Percentiles rank a stretch among this genome's conserved stretches.
These are phyloP conservation scores for Castanea sativa DNA, from an alignment of 306 rosid species.

Conservation along the genomic window DNA sequence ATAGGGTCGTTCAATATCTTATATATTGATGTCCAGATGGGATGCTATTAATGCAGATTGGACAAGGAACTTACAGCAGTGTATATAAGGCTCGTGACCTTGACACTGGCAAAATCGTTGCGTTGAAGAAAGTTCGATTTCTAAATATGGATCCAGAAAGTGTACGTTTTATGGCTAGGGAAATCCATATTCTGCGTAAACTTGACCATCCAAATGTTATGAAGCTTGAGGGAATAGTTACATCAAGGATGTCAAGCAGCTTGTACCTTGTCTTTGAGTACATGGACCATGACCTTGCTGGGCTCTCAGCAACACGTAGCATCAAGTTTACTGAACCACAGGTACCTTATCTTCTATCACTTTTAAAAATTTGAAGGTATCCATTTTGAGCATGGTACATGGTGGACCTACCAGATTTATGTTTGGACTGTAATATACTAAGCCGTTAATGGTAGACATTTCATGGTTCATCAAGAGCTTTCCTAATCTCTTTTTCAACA, in stretches of 20 bases:
- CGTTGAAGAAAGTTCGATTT: conserved; percentile 88
- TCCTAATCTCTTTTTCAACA: background rate
- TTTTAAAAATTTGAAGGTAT: background rate
- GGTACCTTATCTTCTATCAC: conserved; percentile 35
- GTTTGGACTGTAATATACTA: no score
- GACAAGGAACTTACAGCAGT: conserved; percentile 95
- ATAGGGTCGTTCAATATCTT: background rate
- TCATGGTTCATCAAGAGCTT: background rate
- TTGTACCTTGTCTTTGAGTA: conserved; percentile 91
- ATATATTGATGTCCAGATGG: conserved; percentile 11
- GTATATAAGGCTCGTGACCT: conserved; percentile 85
- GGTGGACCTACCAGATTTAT: no score
- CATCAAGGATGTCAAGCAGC: conserved; percentile 78
- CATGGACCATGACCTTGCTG: conserved; percentile 97
- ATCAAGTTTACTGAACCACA: conserved; percentile 73
- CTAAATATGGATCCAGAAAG: conserved; percentile 78
- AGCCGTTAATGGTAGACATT: background rate
- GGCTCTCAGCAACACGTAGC: conserved; percentile 56
- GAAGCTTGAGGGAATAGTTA: conserved; percentile 82
- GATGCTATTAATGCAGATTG: conserved; percentile 51
- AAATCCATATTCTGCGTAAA: conserved; percentile 81
- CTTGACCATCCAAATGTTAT: conserved; percentile 92
- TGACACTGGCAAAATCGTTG: conserved; percentile 81
- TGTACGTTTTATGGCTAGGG: conserved; percentile 96
- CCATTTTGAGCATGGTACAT: background rate